Base-by-base conservation (phyloP, 2,329 filamentous ascomycete species). In the Dendryphion nanum region DNA sequence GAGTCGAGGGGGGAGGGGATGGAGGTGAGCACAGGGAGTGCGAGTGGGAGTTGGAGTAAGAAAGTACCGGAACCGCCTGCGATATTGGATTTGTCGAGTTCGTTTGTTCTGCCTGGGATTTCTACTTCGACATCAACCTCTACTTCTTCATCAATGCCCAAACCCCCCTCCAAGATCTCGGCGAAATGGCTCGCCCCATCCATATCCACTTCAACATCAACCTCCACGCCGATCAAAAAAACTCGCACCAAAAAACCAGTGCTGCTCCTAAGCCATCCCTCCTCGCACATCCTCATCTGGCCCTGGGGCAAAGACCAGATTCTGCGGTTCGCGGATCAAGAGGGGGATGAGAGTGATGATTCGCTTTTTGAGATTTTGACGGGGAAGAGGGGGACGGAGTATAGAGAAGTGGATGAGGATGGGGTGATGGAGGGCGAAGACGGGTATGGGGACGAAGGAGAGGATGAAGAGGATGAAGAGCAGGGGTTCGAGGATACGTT, bases 331-430 rank as follows among this genome's bases (percentile, higher is more conserved):
- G 55, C 59, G 6, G 49, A 37, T 1, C 48, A 52, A 4, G 56
- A 65, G 8, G 64, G 57, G 19, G 64, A 69, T 5, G 61, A 60
- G 4, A 69, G 64, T 36, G 70, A 74, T 18, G 72, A 75, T 44
- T 73, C 69, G 29, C 45, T 75, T 17, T 70, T 69, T 34, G 70
- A 74, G 17, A 68, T 74, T 5, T 50, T 75, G 10, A 71, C 70
- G 1, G 72, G 72, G 0, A 51, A 67, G n/a, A 73, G 64, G 31
- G 66, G 68, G 2, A 48, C 51, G 10, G 28, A 58, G 16, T 40
- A 45, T 15, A 45, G 54, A 35, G 12, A 21, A n/a, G 17, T 37
- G 37, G 7, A 38, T 8, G 43, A 58, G 52, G 30, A 50, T 49
- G 17, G 55, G 53, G 48, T 63, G 8, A 38, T n/a, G 35, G 30